Percentiles rank a stretch among this genome's conserved stretches.
These are phyloP conservation scores for Pezicula radicicola DNA, from an alignment of 2,329 filamentous ascomycete genomes.

Conservation along the genomic window DNA sequence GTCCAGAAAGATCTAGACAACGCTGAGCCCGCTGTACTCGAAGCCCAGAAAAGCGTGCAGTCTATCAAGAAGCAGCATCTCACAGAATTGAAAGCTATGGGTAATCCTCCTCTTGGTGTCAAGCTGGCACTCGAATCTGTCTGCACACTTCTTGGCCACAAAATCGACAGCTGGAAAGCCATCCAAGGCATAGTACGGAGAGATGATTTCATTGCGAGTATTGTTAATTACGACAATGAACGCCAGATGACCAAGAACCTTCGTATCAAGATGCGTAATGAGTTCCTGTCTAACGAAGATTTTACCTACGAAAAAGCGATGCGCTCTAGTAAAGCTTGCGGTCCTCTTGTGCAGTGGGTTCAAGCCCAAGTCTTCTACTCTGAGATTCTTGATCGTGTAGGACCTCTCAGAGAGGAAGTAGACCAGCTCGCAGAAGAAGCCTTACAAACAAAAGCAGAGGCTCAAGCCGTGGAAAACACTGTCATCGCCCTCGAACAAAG, in stretches of 20 bases:
- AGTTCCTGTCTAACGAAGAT: slow-evolving; percentile 88
- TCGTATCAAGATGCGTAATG: slow-evolving; percentile 84
- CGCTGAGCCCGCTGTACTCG: slow-evolving; percentile 88
- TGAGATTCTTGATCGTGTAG: slow-evolving; percentile 93
- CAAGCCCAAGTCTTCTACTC: slow-evolving; percentile 96
- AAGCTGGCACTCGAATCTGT: slow-evolving; percentile 93
- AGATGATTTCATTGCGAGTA: slow-evolving; percentile 97
- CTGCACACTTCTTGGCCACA: slow-evolving; percentile 89
- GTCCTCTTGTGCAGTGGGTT: slow-evolving; percentile 95
- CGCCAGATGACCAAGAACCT: slow-evolving; percentile 84
- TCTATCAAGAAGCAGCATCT: slow-evolving; percentile 98
- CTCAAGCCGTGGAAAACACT: slow-evolving; percentile 84
- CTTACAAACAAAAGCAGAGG: slow-evolving; percentile 88
- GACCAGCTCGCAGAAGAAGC: slow-evolving; percentile 82
- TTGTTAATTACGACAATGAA: slow-evolving; percentile 96
- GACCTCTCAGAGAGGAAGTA: slow-evolving; percentile 88
- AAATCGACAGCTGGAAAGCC: slow-evolving; percentile 84
- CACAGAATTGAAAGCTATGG: slow-evolving; percentile 97
- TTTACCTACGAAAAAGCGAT: slow-evolving; percentile 97
- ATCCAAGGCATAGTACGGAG: slow-evolving; percentile 85
- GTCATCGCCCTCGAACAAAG: slow-evolving; percentile 82
- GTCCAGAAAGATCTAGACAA: slow-evolving; percentile 84
- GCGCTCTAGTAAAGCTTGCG: slow-evolving; percentile 93
- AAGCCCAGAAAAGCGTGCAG: slow-evolving; percentile 93
- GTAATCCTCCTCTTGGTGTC: slow-evolving; percentile 85